Percentiles rank a stretch among this genome's conserved stretches.
Evolutionary conservation across 768 basidiomycete species (phyloP).

Genomic region (Amylocystis lapponica): DNA sequence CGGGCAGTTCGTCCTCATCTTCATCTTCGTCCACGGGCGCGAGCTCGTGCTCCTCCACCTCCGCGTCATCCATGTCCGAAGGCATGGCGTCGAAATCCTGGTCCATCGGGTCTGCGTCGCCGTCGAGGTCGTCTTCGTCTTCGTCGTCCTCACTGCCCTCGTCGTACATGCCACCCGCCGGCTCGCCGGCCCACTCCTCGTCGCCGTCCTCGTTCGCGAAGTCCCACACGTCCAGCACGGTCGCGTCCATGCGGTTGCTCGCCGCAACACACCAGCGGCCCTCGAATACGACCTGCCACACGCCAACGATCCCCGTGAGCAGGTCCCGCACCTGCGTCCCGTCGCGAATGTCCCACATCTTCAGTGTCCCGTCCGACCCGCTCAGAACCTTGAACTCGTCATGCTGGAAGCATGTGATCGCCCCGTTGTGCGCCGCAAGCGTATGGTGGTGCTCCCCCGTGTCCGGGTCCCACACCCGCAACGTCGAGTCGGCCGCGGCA

Average conservation of each 20-base stretch:
- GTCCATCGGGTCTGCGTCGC: conserved; percentile 69
- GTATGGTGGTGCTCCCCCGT: conserved; percentile 75
- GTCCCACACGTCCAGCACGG: conserved; percentile 87
- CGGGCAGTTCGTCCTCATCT: too few relatives aligned
- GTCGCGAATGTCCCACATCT: conserved; percentile 95
- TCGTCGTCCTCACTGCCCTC: conserved; percentile 55
- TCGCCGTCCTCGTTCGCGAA: conserved; percentile 63
- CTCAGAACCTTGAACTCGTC: conserved; percentile 97
- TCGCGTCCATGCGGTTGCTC: conserved; percentile 71
- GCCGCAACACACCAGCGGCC: conserved; percentile 94
- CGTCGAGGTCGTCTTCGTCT: conserved; percentile 52
- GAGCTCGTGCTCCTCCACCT: conserved; percentile 53
- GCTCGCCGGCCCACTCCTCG: conserved; percentile 81
- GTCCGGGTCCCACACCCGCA: conserved; percentile 92
- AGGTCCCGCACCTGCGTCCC: conserved; percentile 85
- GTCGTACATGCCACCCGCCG: conserved; percentile 69
- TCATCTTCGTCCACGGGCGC: conserved; percentile 22
- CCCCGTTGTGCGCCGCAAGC: conserved; percentile 87
- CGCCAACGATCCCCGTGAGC: conserved; percentile 85
- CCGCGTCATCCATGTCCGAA: conserved; percentile 50
- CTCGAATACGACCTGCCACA: conserved; percentile 98
- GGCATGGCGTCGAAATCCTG: conserved; percentile 42
- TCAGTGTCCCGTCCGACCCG: conserved; percentile 92
- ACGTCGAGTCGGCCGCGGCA: conserved; percentile 92
- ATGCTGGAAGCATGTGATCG: conserved; percentile 99